Conservation (phyloP, 352 stramenopile genomes). For the Lagenidium sp. region DNA sequence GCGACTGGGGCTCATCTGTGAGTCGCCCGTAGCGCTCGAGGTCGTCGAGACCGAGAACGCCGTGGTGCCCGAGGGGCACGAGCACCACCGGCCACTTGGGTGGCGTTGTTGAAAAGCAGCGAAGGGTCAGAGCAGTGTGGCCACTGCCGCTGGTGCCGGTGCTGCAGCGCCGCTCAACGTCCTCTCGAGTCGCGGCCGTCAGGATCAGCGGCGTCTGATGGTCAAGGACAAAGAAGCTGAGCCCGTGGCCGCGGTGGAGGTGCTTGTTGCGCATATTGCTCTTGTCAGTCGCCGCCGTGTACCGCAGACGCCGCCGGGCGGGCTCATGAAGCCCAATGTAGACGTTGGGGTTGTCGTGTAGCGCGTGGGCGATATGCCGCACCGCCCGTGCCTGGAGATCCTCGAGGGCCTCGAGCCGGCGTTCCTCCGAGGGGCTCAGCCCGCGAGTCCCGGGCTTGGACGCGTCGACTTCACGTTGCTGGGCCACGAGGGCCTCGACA, state of each 20-base stretch:
- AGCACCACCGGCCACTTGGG: slow-evolving; percentile 52
- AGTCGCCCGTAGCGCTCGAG: slow-evolving; percentile 37
- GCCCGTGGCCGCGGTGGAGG: slow-evolving; percentile 36
- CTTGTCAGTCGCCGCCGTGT: slow-evolving; percentile 33
- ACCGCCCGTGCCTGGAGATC: slow-evolving; percentile 25
- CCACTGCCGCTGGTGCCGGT: too few species aligned
- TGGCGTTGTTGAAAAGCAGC: slow-evolving; percentile 2
- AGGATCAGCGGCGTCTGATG: slow-evolving; percentile 31
- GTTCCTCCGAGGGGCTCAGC: slow-evolving; percentile 27
- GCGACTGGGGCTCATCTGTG: slow-evolving; percentile 14
- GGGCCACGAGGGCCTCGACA: slow-evolving; percentile 17
- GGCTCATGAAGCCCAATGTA: slow-evolving; percentile 65
- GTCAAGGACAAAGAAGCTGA: slow-evolving; percentile 45
- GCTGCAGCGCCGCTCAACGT: slow-evolving; percentile 1
- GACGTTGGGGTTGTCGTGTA: slow-evolving; percentile 32
- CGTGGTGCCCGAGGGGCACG: slow-evolving; percentile 34
- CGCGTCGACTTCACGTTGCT: neutral
- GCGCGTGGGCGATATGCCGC: slow-evolving; percentile 18
- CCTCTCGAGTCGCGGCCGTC: slow-evolving; percentile 1
- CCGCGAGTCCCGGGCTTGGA: neutral
- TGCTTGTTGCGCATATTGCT: slow-evolving; percentile 61
- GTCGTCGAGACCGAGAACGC: slow-evolving; percentile 56
- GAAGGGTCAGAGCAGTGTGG: too few species aligned
- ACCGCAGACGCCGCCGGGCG: slow-evolving; percentile 26
- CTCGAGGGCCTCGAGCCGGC: slow-evolving; percentile 25